Conservation (phyloP, 2,329 filamentous ascomycete genomes). For the Beauveria sp. region DNA sequence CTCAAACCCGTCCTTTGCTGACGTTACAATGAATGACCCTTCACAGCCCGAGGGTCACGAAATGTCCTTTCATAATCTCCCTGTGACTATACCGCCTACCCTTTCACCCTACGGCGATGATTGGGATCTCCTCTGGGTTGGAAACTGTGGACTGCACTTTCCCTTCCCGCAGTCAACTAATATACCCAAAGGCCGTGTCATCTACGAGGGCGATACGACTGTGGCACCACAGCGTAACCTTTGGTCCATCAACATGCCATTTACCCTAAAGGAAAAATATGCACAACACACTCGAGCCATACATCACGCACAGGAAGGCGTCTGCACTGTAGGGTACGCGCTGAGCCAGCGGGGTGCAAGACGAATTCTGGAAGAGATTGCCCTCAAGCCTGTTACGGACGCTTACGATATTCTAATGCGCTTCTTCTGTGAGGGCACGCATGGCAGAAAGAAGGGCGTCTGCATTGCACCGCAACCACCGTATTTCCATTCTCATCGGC, state of each 20-base stretch:
- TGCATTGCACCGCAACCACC: slow-evolving; percentile 35
- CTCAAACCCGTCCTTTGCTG: slow-evolving; percentile 14
- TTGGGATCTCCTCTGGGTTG: slow-evolving; percentile 46
- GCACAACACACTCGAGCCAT: slow-evolving; percentile 36
- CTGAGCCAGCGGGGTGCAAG: slow-evolving; percentile 37
- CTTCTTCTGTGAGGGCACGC: slow-evolving; percentile 36
- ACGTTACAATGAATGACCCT: slow-evolving; percentile 18
- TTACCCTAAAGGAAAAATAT: slow-evolving; percentile 25
- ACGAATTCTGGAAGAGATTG: slow-evolving; percentile 34
- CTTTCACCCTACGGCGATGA: slow-evolving; percentile 39
- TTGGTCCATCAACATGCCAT: slow-evolving; percentile 27
- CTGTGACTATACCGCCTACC: slow-evolving; percentile 12
- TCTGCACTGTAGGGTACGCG: slow-evolving; percentile 37
- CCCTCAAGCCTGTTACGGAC: slow-evolving; percentile 30
- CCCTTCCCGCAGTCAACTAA: slow-evolving; percentile 13
- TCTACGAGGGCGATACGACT: slow-evolving; percentile 25
- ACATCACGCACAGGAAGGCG: slow-evolving; percentile 31
- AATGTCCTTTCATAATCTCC: slow-evolving; percentile 16
- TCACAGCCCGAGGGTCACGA: slow-evolving; percentile 12
- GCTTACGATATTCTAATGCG: slow-evolving; percentile 38
- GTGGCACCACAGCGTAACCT: slow-evolving; percentile 27
- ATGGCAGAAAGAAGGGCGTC: slow-evolving; percentile 26
- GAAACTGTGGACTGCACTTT: slow-evolving; percentile 36
- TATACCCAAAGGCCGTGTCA: slow-evolving; percentile 24
- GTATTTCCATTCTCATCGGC: slow-evolving; percentile 39